Base-by-base conservation (phyloP, 2,329 filamentous ascomycete genomes). In the Trichoderma simmonsii region DNA sequence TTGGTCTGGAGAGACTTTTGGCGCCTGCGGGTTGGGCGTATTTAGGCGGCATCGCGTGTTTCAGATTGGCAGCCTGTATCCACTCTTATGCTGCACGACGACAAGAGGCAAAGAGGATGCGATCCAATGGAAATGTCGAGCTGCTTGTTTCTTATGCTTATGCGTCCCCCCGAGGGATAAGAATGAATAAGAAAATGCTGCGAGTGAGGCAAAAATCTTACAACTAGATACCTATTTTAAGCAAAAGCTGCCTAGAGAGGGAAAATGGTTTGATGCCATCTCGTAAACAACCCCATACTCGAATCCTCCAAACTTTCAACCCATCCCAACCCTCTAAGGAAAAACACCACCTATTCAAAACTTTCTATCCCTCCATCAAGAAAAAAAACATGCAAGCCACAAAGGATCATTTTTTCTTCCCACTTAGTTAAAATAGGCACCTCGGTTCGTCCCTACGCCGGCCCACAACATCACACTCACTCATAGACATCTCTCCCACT, bases 21-120 rank as follows among this genome's bases (percentile, higher is more conserved):
- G 43, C 43, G n/a, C 21, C n/a, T 54, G 21, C 39, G 39, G 39
- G 39, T 43, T 43, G 39, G 39, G 39, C 39, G 39, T 43, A 43
- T n/a, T 54, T 54, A 21, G 57, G 57, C 30, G 21, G 30, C 32
- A 60, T 62, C 32, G 32, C 30, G 43, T 32, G 69, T 71, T 71
- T 71, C 69, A 71, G 69, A 71, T 26, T 59, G 6, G 15, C 56
- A 34, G 36, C 69, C 69, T 14, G 69, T 28, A 71, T 71, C 24
- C 60, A 65, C 69, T 28, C 8, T n/a, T 43, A 64, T n/a, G 34
- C 34, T 63, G 60, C 60, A 63, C 36, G 15, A 62, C 59, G 32
- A 34, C 32, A 24, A 24, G n/a, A 26, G 8, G 6, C 39, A 26
- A 26, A 62, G 14, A 18, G 43, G 15, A 14, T 8, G 4, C 8